Percentiles rank a stretch among this genome's conserved stretches.
Evolutionary conservation across 78 protist genomes (phyloP).

Genomic region (Dictyostelium intermedium): DNA sequence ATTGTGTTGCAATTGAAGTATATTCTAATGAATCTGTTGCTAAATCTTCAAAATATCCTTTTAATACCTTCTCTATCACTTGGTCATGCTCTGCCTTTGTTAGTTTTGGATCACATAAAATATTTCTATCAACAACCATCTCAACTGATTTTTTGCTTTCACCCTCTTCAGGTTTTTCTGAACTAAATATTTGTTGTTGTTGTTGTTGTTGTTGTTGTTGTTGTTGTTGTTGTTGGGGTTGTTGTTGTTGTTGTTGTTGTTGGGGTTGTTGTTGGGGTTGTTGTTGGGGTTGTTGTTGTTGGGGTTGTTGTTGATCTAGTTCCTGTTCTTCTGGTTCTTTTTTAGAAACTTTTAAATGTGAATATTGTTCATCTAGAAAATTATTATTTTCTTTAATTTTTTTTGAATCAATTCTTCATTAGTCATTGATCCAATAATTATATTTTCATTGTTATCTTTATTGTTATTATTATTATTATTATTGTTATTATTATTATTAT

Average conservation of each 20-base stretch:
- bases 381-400: not conserved
- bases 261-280: not conserved
- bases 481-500: constrained; percentile 1
- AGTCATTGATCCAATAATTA: not conserved
- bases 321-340: not conserved
- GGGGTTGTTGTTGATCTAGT: not conserved
- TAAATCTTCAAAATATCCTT: not conserved
- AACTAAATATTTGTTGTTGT: not conserved
- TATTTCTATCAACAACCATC: not conserved
- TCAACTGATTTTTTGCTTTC: not conserved
- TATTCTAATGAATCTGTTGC: not conserved
- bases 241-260: not conserved
- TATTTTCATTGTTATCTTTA: not conserved
- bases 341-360: not conserved
- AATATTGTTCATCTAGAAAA: not conserved
- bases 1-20: not conserved
- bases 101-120: not conserved
- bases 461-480: not conserved
- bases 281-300: not conserved
- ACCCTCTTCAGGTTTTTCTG: not conserved
- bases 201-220: not conserved
- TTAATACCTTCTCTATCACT: not conserved
- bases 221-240: not conserved
- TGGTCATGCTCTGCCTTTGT: not conserved
- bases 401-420: not conserved